Evolutionary conservation across 306 rosid species (phyloP).

Genomic region (Comarum palustre): DNA sequence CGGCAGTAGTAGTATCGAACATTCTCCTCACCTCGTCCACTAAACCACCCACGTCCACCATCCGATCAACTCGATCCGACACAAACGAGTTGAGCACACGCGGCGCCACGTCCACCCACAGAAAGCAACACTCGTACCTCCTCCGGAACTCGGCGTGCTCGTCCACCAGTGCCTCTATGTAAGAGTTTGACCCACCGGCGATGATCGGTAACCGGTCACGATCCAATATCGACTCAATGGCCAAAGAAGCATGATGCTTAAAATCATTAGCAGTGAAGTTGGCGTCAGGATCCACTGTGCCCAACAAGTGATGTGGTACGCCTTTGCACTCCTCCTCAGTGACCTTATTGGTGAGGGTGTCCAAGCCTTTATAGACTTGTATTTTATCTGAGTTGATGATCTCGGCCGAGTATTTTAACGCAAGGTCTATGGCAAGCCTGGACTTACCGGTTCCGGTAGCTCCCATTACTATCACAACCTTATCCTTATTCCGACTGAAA

Average conservation of each 20-base stretch:
- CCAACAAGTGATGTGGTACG: constrained; percentile 67
- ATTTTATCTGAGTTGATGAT: constrained; percentile 75
- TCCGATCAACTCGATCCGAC: constrained; percentile 43
- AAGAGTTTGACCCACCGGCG: constrained; percentile 51
- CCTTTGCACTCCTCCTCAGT: constrained; percentile 53
- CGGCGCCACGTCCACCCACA: constrained; percentile 39
- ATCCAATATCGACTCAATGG: constrained; percentile 30
- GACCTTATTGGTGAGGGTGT: constrained; percentile 64
- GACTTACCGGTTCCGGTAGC: constrained; percentile 85
- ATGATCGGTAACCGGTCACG: constrained; percentile 33
- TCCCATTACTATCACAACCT: constrained; percentile 64
- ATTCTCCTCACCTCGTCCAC: constrained; percentile 38
- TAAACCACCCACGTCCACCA: constrained; percentile 43
- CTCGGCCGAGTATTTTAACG: constrained; percentile 49
- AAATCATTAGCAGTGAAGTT: constrained; percentile 38
- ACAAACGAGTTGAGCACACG: constrained; percentile 32
- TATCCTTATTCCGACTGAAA: constrained; percentile 44
- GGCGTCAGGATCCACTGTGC: constrained; percentile 34
- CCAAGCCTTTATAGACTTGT: constrained; percentile 65
- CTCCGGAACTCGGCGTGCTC: constrained; percentile 25
- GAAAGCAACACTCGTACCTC: constrained; percentile 31
- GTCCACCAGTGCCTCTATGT: constrained; percentile 31
- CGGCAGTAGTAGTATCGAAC: constrained; percentile 16
- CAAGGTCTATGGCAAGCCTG: constrained; percentile 60
- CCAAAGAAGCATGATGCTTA: constrained; percentile 26